These are phyloP conservation scores for Elaeis oleifera DNA, from an alignment of 202 grass and related monocot species.

Conservation along the genomic window DNA sequence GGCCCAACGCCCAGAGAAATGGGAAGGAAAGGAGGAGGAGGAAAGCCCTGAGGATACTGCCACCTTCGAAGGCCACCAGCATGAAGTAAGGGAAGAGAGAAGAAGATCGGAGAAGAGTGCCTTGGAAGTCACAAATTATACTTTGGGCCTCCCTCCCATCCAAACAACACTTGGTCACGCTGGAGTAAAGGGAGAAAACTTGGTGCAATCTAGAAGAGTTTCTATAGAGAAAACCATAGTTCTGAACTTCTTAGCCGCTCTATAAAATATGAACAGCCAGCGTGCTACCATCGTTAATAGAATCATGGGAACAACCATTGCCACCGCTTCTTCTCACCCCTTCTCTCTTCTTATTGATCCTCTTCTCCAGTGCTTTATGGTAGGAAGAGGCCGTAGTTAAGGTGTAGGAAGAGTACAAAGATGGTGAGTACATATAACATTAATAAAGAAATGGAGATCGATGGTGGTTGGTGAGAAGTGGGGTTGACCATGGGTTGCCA, in stretches of 20 bases:
- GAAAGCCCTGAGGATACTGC: not conserved
- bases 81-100: not conserved
- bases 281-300: not conserved
- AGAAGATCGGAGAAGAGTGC: not conserved
- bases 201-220: no score
- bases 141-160: not conserved
- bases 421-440: no score
- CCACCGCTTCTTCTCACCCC: no score
- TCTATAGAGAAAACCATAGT: not conserved
- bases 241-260: not conserved
- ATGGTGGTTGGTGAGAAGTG: no score
- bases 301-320: not conserved
- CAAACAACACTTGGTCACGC: not conserved
- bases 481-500: no score
- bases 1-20: slow-evolving; percentile 42
- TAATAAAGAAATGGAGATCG: no score
- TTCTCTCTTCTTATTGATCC: no score
- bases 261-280: not conserved
- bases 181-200: not conserved
- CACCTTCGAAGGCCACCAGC: not conserved
- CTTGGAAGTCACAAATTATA: not conserved
- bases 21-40: slow-evolving; percentile 50
- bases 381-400: no score
- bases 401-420: no score
- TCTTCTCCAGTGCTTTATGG: no score